These are phyloP conservation scores for Brassica rapa DNA, from an alignment of 345 rosid species.

Conservation along the genomic window DNA sequence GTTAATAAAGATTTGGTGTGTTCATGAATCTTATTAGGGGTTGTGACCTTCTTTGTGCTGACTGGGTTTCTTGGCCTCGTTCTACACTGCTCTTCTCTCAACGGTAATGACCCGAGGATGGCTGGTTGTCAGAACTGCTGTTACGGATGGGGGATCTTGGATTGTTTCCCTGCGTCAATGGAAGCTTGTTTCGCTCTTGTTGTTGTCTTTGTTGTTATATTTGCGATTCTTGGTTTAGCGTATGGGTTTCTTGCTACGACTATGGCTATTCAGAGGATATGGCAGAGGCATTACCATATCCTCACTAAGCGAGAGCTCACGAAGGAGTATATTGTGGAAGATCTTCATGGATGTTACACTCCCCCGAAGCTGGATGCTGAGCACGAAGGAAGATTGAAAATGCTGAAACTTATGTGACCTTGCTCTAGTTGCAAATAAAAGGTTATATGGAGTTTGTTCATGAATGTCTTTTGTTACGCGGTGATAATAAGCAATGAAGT, in stretches of 20 bases:
- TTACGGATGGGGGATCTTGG: constrained; percentile 95
- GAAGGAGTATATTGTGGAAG: constrained; percentile 86
- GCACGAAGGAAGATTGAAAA: constrained; percentile 70
- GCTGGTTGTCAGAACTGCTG: constrained; percentile 96
- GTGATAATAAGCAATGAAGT: neutral
- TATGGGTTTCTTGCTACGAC: constrained; percentile 96
- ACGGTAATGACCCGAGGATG: constrained; percentile 80
- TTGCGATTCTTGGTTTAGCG: constrained; percentile 86
- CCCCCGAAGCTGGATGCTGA: constrained; percentile 83
- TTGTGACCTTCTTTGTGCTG: constrained; percentile 81
- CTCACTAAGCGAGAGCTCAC: constrained; percentile 92
- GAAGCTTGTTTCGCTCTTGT: constrained; percentile 91
- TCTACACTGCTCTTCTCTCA: constrained; percentile 80
- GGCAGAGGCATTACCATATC: constrained; percentile 96
- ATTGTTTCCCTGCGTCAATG: constrained; percentile 95
- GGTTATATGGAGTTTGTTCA: constrained; percentile 15
- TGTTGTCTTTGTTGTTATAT: constrained; percentile 80
- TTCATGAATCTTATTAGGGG: constrained; percentile 58
- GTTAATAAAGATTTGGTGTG: neutral
- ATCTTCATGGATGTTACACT: constrained; percentile 79
- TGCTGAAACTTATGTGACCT: constrained; percentile 74
- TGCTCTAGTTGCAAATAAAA: constrained; percentile 12
- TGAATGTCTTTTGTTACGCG: neutral
- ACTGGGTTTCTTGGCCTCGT: constrained; percentile 90
- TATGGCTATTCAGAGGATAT: constrained; percentile 89